A percentile compares a stretch with the other conserved stretches of the same genome.
Evolutionary conservation across 2,329 filamentous ascomycete species (phyloP).

Genomic region (Xylariaceae sp.): DNA sequence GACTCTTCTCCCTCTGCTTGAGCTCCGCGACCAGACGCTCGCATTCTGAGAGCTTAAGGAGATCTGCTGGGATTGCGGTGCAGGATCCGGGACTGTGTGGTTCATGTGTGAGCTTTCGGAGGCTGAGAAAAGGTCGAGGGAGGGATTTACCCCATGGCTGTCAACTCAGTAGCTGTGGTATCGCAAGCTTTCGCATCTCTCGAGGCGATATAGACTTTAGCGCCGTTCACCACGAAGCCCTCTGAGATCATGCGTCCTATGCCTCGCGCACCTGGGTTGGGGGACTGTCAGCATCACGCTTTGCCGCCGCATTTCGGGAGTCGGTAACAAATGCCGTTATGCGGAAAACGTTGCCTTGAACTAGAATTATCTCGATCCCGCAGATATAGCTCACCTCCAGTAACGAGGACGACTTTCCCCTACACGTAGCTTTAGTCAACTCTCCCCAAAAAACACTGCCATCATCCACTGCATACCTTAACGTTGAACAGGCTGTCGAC

Average conservation of each 20-base stretch:
- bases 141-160: slow-evolving; percentile 26
- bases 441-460: background rate
- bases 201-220: slow-evolving; percentile 63
- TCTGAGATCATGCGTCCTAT: slow-evolving; percentile 66
- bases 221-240: slow-evolving; percentile 61
- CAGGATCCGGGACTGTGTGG: slow-evolving; percentile 47
- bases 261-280: slow-evolving; percentile 48
- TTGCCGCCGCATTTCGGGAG: background rate
- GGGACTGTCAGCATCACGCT: slow-evolving; percentile 1
- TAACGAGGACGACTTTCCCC: slow-evolving; percentile 57
- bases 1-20: slow-evolving; percentile 42
- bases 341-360: too few relatives aligned
- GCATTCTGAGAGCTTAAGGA: slow-evolving; percentile 57
- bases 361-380: too few relatives aligned
- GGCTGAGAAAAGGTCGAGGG: too few relatives aligned
- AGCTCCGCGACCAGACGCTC: slow-evolving; percentile 51
- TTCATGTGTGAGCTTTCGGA: too few relatives aligned
- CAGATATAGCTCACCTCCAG: slow-evolving; percentile 43
- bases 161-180: slow-evolving; percentile 53
- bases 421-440: slow-evolving; percentile 19
- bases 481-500: slow-evolving; percentile 53
- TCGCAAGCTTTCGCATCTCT: slow-evolving; percentile 57
- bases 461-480: slow-evolving; percentile 43
- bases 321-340: background rate
- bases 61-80: slow-evolving; percentile 58